Percentiles rank a stretch among this genome's conserved stretches.
These are phyloP conservation scores for Nakaseomyces delphensis DNA, from an alignment of 1,139 yeast species.

Conservation along the genomic window DNA sequence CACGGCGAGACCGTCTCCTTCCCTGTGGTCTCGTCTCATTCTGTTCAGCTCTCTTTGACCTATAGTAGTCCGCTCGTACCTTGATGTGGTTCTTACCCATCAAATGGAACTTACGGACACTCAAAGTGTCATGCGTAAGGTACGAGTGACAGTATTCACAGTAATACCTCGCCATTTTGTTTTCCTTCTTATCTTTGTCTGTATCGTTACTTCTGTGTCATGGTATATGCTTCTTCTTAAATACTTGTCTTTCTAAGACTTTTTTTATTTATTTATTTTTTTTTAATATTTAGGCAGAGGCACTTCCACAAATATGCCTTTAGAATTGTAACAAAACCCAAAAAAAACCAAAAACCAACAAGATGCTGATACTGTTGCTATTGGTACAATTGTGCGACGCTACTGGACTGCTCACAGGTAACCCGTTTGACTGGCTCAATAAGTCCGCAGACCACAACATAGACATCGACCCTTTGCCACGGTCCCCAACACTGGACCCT, in stretches of 20 bases:
- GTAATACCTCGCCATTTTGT: slow-evolving; percentile 44
- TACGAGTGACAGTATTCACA: slow-evolving; percentile 85
- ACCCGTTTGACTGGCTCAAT: slow-evolving; percentile 5
- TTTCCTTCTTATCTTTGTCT: background rate
- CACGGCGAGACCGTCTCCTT: too few relatives aligned
- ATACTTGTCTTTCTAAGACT: too few relatives aligned
- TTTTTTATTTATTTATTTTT: too few relatives aligned
- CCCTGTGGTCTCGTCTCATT: too few relatives aligned
- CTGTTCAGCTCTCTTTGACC: slow-evolving; percentile 11
- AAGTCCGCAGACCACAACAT: slow-evolving; percentile 21
- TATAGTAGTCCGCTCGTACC: slow-evolving; percentile 66
- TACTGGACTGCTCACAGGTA: slow-evolving; percentile 1
- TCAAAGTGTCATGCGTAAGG: slow-evolving; percentile 79
- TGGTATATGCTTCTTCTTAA: too few relatives aligned
- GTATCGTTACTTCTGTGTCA: background rate
- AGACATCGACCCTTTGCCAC: slow-evolving; percentile 27
- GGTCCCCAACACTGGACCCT: slow-evolving; percentile 36
- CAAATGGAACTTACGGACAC: slow-evolving; percentile 78
- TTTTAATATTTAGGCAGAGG: too few relatives aligned
- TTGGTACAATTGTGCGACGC: background rate
- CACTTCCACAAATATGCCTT: too few relatives aligned
- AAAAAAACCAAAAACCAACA: background rate
- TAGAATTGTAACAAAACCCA: too few relatives aligned
- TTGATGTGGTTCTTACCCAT: slow-evolving; percentile 72
- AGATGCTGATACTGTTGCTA: background rate